These are phyloP conservation scores for Phanerochaete carnosa DNA, from an alignment of 768 basidiomycete species.

Conservation along the genomic window DNA sequence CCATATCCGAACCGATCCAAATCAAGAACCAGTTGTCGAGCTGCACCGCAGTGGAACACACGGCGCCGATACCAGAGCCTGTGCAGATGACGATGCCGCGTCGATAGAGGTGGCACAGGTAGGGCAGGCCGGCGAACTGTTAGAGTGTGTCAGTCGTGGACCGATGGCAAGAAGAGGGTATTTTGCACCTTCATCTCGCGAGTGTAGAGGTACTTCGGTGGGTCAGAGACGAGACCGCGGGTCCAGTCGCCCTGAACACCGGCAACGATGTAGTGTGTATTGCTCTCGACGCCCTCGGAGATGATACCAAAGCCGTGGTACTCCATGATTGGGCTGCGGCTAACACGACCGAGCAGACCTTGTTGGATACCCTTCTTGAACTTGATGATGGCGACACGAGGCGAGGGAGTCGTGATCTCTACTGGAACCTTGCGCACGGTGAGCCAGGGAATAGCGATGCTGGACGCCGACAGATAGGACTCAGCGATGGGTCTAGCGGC, in stretches of 20 bases:
- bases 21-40: conserved; percentile 75
- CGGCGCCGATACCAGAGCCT: conserved; percentile 78
- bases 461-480: background rate
- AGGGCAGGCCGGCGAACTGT: conserved; percentile 76
- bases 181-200: conserved; percentile 66
- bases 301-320: conserved; percentile 82
- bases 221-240: conserved; percentile 60
- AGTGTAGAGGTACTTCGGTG: conserved; percentile 74
- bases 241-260: conserved; percentile 81
- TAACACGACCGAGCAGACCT: conserved; percentile 70
- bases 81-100: conserved; percentile 81
- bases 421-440: conserved; percentile 70
- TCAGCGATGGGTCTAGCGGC: background rate
- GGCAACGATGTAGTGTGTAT: conserved; percentile 77
- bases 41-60: conserved; percentile 72
- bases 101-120: conserved; percentile 72
- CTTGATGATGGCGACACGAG: conserved; percentile 74
- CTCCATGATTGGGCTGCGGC: conserved; percentile 72
- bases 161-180: background rate
- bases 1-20: conserved; percentile 80
- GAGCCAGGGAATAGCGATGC: conserved; percentile 70
- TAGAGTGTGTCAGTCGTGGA: background rate
- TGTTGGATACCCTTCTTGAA: conserved; percentile 85
- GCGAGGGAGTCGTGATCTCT: conserved; percentile 74
- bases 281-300: conserved; percentile 68